phyloP scores from a whole-genome alignment of 176 grass and related monocot species.

The Otatea glauca region DNA sequence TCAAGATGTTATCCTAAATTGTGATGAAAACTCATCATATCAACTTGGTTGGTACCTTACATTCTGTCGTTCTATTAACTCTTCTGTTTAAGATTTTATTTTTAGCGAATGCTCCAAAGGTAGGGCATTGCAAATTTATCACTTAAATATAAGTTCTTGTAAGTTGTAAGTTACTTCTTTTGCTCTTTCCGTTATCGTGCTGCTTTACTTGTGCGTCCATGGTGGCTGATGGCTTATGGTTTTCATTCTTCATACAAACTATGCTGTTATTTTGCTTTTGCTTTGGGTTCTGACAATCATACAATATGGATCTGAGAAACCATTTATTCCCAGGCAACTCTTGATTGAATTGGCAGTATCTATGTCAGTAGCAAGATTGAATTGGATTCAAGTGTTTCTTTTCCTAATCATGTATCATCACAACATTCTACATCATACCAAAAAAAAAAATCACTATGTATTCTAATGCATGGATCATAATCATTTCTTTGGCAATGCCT shows the following conservation, averaged over 20 bases:
- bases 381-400: constrained; percentile 26
- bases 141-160: constrained; percentile 2
- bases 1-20: constrained; percentile 10
- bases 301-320: not conserved
- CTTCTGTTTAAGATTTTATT: not conserved
- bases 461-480: constrained; percentile 38
- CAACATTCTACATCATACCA: constrained; percentile 32
- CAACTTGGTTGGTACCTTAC: constrained; percentile 29
- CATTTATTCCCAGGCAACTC: not conserved
- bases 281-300: no score
- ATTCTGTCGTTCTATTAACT: not conserved
- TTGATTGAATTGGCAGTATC: not conserved
- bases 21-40: not conserved
- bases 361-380: constrained; percentile 9
- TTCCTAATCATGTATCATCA: constrained; percentile 32
- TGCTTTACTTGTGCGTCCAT: constrained; percentile 1
- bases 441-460: constrained; percentile 13
- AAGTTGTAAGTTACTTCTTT: constrained; percentile 36
- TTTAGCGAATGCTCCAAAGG: constrained; percentile 3
- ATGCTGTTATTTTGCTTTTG: not conserved
- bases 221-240: not conserved
- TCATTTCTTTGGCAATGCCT: constrained; percentile 24
- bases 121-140: not conserved
- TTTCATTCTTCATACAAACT: not conserved
- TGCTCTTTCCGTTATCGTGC: not conserved